A percentile compares a stretch with the other conserved stretches of the same genome.
Conservation (phyloP, 495 filamentous ascomycete genomes). For the Acidomyces sp. region DNA sequence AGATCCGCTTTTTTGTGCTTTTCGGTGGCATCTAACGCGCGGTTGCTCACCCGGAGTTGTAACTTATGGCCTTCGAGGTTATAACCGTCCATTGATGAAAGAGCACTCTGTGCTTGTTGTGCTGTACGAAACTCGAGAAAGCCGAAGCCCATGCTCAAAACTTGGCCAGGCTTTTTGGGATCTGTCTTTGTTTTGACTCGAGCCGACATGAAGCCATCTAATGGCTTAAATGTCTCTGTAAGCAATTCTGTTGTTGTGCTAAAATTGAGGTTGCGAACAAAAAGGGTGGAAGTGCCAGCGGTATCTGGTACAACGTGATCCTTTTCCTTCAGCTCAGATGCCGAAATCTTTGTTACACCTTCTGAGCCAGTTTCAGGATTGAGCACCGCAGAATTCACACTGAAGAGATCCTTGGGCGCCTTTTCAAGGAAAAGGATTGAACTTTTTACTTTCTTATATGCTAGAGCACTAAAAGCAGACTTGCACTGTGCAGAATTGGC, state of each 20-base stretch:
- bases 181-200: conserved; percentile 24
- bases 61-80: conserved; percentile 76
- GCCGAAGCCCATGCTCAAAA: conserved; percentile 90
- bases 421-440: conserved; percentile 89
- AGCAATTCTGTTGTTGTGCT: conserved; percentile 65
- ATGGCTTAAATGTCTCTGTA: conserved; percentile 56
- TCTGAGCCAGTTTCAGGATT: conserved; percentile 11
- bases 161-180: conserved; percentile 51
- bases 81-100: conserved; percentile 73
- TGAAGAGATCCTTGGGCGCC: conserved; percentile 73
- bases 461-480: conserved; percentile 65
- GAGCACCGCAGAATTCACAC: conserved; percentile 11
- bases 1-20: conserved; percentile 68
- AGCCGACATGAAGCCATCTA: conserved; percentile 51
- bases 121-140: conserved; percentile 80
- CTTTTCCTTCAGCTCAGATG: conserved; percentile 37
- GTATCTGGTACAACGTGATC: conserved; percentile 41
- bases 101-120: conserved; percentile 61
- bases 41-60: conserved; percentile 69
- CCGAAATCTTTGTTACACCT: conserved; percentile 22
- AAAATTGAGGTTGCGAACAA: conserved; percentile 88
- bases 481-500: conserved; percentile 60
- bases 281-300: conserved; percentile 62
- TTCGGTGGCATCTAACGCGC: conserved; percentile 72
- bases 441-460: conserved; percentile 81